Percentiles rank a stretch among this genome's conserved stretches.
phyloP scores from a whole-genome alignment of 2,329 filamentous ascomycete genomes.

The Diplodia corticola region DNA sequence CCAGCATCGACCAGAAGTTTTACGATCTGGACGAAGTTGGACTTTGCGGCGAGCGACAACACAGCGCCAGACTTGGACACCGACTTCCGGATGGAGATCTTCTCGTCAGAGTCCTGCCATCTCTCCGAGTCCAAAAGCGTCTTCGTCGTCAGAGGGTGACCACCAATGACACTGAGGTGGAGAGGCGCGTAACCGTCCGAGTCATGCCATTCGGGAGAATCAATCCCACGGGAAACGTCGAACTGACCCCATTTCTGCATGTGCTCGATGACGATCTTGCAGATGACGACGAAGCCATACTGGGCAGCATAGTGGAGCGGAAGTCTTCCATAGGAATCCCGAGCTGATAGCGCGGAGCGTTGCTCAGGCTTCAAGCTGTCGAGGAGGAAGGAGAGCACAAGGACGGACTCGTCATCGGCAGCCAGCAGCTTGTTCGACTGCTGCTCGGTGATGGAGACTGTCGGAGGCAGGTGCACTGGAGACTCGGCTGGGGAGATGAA shows the following conservation, averaged over 20 bases:
- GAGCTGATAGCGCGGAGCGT: conserved; percentile 63
- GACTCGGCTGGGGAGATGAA: conserved; percentile 79
- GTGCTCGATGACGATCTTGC: conserved; percentile 79
- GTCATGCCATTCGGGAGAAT: conserved; percentile 87
- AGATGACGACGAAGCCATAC: conserved; percentile 90
- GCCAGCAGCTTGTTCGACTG: conserved; percentile 60
- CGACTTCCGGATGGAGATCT: conserved; percentile 64
- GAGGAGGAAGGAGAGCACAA: conserved; percentile 64
- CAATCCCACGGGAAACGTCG: conserved; percentile 79
- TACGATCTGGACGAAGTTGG: conserved; percentile 82
- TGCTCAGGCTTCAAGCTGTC: conserved; percentile 69
- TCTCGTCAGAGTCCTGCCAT: conserved; percentile 67
- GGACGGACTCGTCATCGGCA: conserved; percentile 73
- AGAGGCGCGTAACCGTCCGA: conserved; percentile 86
- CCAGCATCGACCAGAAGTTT: conserved; percentile 84
- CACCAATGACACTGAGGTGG: conserved; percentile 88
- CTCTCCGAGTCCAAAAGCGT: conserved; percentile 78
- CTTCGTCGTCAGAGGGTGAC: conserved; percentile 82
- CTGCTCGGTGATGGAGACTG: conserved; percentile 66
- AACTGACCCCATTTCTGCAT: conserved; percentile 91
- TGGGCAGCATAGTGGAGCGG: conserved; percentile 93
- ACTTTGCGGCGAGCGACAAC: conserved; percentile 81
- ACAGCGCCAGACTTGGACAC: conserved; percentile 85
- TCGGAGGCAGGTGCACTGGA: conserved; percentile 62
- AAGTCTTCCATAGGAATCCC: conserved; percentile 77